These are phyloP conservation scores for Fusarium fracticaudum DNA, from an alignment of 2,329 filamentous ascomycete genomes.

Conservation along the genomic window DNA sequence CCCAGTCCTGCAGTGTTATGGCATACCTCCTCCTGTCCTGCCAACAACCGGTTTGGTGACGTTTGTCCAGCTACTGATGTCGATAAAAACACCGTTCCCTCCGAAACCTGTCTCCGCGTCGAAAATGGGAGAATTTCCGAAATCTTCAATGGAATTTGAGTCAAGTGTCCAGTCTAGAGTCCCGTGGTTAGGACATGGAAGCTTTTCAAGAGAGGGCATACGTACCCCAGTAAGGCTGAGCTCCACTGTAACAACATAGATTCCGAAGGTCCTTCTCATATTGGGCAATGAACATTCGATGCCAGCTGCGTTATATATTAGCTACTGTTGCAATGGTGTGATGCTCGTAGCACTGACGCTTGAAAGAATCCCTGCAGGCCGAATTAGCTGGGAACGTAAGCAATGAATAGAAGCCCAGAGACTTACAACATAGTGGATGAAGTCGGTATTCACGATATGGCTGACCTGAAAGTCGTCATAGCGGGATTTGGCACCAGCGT, in stretches of 20 bases:
- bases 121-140: background rate
- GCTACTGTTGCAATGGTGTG: too few relatives aligned
- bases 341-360: background rate
- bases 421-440: background rate
- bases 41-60: accelerated
- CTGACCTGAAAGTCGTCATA: background rate
- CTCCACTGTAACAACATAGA: background rate
- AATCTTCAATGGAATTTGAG: accelerated
- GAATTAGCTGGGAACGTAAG: too few relatives aligned
- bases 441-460: background rate
- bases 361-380: background rate
- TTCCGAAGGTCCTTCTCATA: background rate
- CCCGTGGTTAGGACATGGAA: background rate
- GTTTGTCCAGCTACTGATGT: background rate
- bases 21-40: accelerated
- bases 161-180: background rate
- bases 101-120: background rate
- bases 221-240: background rate
- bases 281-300: background rate
- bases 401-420: too few relatives aligned
- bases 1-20: accelerated
- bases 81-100: accelerated
- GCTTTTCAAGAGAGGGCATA: too few relatives aligned
- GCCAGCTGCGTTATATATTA: too few relatives aligned
- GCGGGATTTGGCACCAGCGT: background rate